Evolutionary conservation across 768 basidiomycete species (phyloP), one percentile per base, ranked within the genome.

Genomic region (Podaxis sp.): DNA sequence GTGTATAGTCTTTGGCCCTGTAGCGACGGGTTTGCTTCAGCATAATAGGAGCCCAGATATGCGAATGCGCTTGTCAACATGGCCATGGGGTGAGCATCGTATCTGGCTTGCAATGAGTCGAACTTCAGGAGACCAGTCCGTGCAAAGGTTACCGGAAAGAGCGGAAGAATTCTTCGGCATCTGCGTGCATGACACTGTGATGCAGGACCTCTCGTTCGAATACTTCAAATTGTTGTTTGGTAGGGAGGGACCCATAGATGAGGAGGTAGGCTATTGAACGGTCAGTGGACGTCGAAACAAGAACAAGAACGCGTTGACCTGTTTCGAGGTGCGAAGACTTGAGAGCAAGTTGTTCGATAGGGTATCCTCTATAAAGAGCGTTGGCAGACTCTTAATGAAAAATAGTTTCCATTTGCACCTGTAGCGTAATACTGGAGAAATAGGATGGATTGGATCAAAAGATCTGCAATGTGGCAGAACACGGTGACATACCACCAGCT

Each of bases 31-130:
- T 96, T 96, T 4, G 93, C 92, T 69, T 94, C 93, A 67, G 82
- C 78, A 69, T 94, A 94, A 72, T 92, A 93, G 5, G 91, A 93
- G 3, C 94, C 93, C 22, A 96, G 75, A 69, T 95, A 94, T 6
- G 94, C 86, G 67, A 96, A 91, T 3, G 91, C 91, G 66, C 89
- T 91, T 3, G 89, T 93, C 50, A 94, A 80, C 65, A 95, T 94
- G 19, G 91, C 86, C 93, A 94, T 95, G 0, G 94, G 94, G 69
- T 96, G 94, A 1, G 94, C 90, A 64, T 96, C 94, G 70, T 94
- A 93, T 55, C 93, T 91, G 61, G n/a, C 24, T 3, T n/a, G 29
- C 19, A 38, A 46, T 41, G n/a, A 50, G 36, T 52, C 25, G 43
- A 19, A 17, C 11, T 46, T 17, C 37, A 41, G 52, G 15, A 51